Evolutionary conservation across 371 early-diverging fungal species (phyloP), one percentile per base, ranked within the genome.

Genomic region (Circinella minor): DNA sequence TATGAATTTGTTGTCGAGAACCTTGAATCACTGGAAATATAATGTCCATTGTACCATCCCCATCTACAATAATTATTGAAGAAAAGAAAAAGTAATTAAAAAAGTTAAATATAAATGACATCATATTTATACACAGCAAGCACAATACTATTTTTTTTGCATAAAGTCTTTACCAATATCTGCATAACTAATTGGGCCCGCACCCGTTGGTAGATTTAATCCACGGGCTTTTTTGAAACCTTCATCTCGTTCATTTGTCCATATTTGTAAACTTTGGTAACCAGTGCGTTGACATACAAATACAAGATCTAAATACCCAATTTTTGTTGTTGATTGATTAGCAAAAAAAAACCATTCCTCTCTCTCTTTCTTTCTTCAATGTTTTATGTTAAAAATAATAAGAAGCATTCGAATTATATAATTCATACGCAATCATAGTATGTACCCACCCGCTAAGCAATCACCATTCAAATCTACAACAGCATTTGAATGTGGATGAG

Each of bases 391-490:
- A 27, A 27, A 27, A 1, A 27, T 27, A 27, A 1, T 27, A 27
- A 27, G 27, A 27, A 27, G 2, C 27, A 27, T 27, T 27, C 2
- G 27, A 27, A 27, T 27, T 27, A 27, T 27, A 27, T 27, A 27
- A 27, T 2, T 27, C 27, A 27, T 27, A 54, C 15, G 54, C n/a
- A 27, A 57, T 17, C 18, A 5, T 4, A 57, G 3, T 34, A 10
- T 18, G 1, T 57, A 10, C 11, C 55, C 77, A 87, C 90, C 90
- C 47, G 96, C 89, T 60, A 91, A 74, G 74, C 98, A 97, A 81
- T 97, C 98, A 36, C 97, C 97, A 73, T 97, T 84, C 36, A 97
- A 71, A 77, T 97, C 98, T 0, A 96, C 76, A 80, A 96, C 96
- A 1, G 95, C 96, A 75, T 91, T 95, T 0, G 95, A 95, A 74